Evolutionary conservation across 208 protist species (phyloP).

Genomic region (Leishmania tarentolae): DNA sequence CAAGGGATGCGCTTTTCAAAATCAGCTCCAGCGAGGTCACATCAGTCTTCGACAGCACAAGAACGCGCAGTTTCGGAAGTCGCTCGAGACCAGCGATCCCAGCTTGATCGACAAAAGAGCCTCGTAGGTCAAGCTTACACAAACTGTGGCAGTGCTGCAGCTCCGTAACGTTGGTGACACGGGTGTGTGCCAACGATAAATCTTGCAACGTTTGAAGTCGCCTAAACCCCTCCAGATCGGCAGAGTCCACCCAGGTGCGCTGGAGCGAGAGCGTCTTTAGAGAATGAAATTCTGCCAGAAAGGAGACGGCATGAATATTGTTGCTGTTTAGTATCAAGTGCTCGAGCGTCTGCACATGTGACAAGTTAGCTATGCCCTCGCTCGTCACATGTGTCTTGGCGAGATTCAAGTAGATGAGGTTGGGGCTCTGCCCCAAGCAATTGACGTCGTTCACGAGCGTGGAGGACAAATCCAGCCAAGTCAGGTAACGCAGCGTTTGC

Average conservation of each 20-base stretch:
- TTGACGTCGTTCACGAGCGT: conserved; percentile 24
- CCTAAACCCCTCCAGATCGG: conserved; percentile 17
- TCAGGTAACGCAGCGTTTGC: conserved; percentile 23
- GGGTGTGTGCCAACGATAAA: conserved; percentile 28
- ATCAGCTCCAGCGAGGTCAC: conserved; percentile 16
- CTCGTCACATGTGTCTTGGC: conserved; percentile 27
- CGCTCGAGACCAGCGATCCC: conserved; percentile 21
- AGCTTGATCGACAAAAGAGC: conserved; percentile 17
- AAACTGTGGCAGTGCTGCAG: conserved; percentile 16
- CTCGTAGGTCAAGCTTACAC: conserved; percentile 23
- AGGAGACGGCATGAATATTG: conserved; percentile 11
- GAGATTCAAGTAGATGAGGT: conserved; percentile 29
- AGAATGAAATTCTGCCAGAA: conserved; percentile 12
- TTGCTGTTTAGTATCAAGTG: conserved; percentile 30
- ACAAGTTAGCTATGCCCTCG: conserved; percentile 13
- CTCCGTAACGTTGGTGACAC: conserved; percentile 22
- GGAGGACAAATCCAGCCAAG: conserved; percentile 28
- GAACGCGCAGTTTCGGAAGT: conserved; percentile 19
- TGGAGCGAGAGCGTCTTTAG: conserved; percentile 29
- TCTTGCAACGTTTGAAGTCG: conserved; percentile 25
- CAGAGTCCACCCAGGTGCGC: conserved; percentile 21
- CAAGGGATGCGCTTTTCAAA: conserved; percentile 8
- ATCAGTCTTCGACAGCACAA: conserved; percentile 29
- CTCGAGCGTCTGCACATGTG: conserved; percentile 14
- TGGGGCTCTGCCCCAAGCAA: conserved; percentile 10